phyloP scores from a whole-genome alignment of 2,329 filamentous ascomycete genomes.

The Coccinonectria pachysandricola region DNA sequence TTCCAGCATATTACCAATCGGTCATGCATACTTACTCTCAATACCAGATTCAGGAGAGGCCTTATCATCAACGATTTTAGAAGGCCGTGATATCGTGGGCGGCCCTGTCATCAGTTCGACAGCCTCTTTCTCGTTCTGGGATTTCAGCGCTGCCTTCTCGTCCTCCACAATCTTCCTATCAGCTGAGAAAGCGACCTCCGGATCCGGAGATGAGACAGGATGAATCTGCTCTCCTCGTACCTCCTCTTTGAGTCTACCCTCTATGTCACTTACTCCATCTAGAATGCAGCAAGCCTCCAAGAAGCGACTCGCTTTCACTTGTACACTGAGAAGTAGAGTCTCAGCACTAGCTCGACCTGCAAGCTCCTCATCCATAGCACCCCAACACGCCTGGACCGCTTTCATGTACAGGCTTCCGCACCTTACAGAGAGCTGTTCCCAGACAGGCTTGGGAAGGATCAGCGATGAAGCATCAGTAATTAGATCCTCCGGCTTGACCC shows the following conservation, averaged over 20 bases:
- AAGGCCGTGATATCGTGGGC: too few species aligned
- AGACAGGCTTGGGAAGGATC: conserved; percentile 48
- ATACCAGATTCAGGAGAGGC: conserved; percentile 4
- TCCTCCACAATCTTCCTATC: conserved; percentile 7
- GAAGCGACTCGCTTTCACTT: conserved; percentile 45
- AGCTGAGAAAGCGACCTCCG: too few species aligned
- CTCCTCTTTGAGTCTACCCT: conserved; percentile 42
- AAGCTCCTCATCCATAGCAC: conserved; percentile 55
- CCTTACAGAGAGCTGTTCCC: conserved; percentile 53
- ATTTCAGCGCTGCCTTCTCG: conserved; percentile 2
- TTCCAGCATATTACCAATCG: too few species aligned
- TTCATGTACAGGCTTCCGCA: conserved; percentile 69
- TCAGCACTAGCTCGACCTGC: conserved; percentile 36
- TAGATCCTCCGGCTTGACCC: conserved; percentile 54
- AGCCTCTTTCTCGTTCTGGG: conserved; percentile 11
- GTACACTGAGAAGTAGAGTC: conserved; percentile 41
- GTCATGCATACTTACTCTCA: conserved; percentile 10
- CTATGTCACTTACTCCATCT: conserved; percentile 47
- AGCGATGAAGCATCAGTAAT: conserved; percentile 33
- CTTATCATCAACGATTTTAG: conserved; percentile 4
- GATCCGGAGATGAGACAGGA: too few species aligned
- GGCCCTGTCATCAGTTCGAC: conserved; percentile 1
- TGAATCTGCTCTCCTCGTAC: too few species aligned
- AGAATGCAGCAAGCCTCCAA: conserved; percentile 51
- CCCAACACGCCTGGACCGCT: conserved; percentile 62